Evolutionary conservation across 441 rosid genomes (phyloP).

Genomic region (Eutrema salsugineum): DNA sequence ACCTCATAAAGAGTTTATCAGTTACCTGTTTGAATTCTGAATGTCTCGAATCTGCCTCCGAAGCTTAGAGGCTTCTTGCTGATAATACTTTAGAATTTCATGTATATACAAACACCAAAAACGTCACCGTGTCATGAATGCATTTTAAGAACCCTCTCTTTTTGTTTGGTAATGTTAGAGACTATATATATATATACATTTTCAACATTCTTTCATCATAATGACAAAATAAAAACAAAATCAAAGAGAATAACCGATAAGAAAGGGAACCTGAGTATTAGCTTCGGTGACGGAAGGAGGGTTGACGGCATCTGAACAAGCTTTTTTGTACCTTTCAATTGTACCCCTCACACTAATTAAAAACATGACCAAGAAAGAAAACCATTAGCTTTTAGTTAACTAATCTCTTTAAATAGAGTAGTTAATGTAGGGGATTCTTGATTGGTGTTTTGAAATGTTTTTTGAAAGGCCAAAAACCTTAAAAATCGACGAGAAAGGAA

Average conservation of each 20-base stretch:
- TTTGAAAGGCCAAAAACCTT: slow-evolving; percentile 1
- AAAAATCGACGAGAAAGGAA: slow-evolving; percentile 11
- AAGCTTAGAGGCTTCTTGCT: slow-evolving; percentile 84
- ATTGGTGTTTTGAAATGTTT: not conserved
- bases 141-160: not conserved
- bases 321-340: slow-evolving; percentile 79
- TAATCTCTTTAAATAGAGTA: not conserved
- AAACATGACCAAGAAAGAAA: not conserved
- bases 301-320: slow-evolving; percentile 49
- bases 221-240: too few species aligned
- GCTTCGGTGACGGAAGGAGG: slow-evolving; percentile 63
- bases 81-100: slow-evolving; percentile 54
- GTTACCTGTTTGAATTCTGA: slow-evolving; percentile 71
- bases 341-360: slow-evolving; percentile 56
- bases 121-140: not conserved
- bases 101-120: slow-evolving; percentile 14
- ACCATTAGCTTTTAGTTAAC: not conserved
- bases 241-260: too few species aligned
- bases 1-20: not conserved
- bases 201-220: too few species aligned
- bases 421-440: not conserved
- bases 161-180: not conserved
- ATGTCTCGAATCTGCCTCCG: slow-evolving; percentile 74
- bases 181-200: too few species aligned
- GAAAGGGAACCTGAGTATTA: slow-evolving; percentile 64